Evolutionary conservation across 352 stramenopile genomes (phyloP).

Genomic region (Globisporangium radiosum): DNA sequence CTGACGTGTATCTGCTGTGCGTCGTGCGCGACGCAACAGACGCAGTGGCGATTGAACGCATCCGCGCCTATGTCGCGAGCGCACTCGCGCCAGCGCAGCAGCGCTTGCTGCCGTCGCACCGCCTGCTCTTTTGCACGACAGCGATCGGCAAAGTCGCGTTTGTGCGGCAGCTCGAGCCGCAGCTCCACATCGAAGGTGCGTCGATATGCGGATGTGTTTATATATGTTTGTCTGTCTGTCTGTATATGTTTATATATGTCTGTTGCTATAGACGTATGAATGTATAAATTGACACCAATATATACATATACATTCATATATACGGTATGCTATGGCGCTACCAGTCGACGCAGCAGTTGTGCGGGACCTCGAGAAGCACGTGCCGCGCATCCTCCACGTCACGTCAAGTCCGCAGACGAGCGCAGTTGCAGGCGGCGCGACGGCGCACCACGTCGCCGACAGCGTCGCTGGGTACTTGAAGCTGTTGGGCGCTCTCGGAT

Average conservation of each 20-base stretch:
- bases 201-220: neutral
- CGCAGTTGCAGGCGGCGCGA: constrained; percentile 14
- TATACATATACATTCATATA: too few species aligned
- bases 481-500: constrained; percentile 27
- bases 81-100: constrained; percentile 18
- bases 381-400: constrained; percentile 66
- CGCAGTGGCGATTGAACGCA: constrained; percentile 20
- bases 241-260: too few species aligned
- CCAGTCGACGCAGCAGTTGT: constrained; percentile 52
- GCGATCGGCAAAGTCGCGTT: constrained; percentile 74
- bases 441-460: constrained; percentile 56
- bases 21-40: constrained; percentile 31
- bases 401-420: constrained; percentile 19
- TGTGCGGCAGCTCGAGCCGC: constrained; percentile 82
- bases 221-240: neutral
- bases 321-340: neutral
- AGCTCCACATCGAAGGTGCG: constrained; percentile 76
- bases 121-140: constrained; percentile 80
- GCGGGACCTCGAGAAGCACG: constrained; percentile 66
- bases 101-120: constrained; percentile 46
- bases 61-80: constrained; percentile 42
- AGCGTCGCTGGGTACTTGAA: constrained; percentile 69
- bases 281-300: neutral
- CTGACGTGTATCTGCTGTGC: constrained; percentile 65
- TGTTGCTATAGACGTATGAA: too few species aligned